Conservation (phyloP, 164 flowering plant genomes). For the Stephania cephalantha region DNA sequence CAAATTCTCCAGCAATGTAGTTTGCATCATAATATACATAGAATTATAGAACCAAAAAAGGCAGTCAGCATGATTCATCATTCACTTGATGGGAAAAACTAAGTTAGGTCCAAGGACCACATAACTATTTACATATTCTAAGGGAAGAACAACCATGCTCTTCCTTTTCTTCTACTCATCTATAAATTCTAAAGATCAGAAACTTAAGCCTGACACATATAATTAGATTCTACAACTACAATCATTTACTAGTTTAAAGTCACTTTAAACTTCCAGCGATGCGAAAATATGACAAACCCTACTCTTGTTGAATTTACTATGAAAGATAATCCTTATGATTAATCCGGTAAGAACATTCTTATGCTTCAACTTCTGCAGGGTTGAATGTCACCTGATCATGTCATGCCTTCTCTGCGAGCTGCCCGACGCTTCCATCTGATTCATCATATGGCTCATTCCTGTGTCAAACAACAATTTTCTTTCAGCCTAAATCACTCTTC, state of each 20-base stretch:
- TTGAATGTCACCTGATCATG: constrained; percentile 43
- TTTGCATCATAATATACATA: background rate
- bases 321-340: background rate
- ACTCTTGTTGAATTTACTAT: background rate
- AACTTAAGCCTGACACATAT: background rate
- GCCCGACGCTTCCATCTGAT: constrained; percentile 56
- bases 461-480: constrained; percentile 23
- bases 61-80: constrained; percentile 1
- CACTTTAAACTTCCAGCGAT: background rate
- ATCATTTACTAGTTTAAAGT: background rate
- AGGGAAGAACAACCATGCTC: background rate
- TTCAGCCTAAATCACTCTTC: background rate
- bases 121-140: background rate
- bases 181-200: background rate
- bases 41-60: background rate
- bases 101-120: background rate
- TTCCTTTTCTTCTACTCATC: background rate
- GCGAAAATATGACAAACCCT: background rate
- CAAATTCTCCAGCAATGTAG: background rate
- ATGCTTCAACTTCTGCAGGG: background rate
- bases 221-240: background rate
- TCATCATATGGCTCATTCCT: constrained; percentile 60
- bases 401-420: constrained; percentile 51
- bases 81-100: background rate
- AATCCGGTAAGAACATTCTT: background rate